These are phyloP conservation scores for Colletotrichum endophyticum DNA, from an alignment of 2,329 filamentous ascomycete species.

Conservation along the genomic window DNA sequence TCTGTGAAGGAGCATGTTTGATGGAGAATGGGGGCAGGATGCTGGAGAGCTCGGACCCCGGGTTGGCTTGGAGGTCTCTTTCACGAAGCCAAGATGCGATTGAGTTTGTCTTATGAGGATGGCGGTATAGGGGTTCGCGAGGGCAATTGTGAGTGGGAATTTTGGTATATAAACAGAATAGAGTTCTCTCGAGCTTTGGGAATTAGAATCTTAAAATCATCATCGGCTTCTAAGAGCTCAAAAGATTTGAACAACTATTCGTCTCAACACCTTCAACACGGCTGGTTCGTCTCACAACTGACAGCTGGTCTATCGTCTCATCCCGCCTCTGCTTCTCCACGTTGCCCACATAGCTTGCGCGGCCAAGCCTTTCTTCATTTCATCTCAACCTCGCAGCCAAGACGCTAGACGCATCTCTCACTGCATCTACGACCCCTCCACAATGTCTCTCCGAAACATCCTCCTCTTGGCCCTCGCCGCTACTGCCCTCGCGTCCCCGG, in stretches of 20 bases:
- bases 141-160: not conserved
- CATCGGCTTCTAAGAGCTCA: not conserved
- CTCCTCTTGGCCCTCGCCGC: constrained; percentile 8
- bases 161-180: constrained; percentile 2
- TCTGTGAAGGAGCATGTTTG: not conserved
- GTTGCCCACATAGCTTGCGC: not conserved
- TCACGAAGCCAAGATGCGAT: not conserved
- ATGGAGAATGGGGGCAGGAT: not conserved
- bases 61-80: not conserved
- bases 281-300: not conserved
- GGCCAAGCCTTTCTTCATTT: not conserved
- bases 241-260: not conserved
- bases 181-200: not conserved
- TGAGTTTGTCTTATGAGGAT: not conserved
- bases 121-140: not conserved
- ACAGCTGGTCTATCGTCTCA: constrained; percentile 10
- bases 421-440: not conserved
- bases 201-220: not conserved
- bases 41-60: not conserved
- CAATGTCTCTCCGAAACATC: constrained; percentile 9
- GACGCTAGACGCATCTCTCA: not conserved
- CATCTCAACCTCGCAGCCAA: not conserved
- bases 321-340: not conserved
- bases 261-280: not conserved
- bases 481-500: not conserved